These are phyloP conservation scores for Nissolia schottii DNA, from an alignment of 306 rosid genomes.

Conservation along the genomic window DNA sequence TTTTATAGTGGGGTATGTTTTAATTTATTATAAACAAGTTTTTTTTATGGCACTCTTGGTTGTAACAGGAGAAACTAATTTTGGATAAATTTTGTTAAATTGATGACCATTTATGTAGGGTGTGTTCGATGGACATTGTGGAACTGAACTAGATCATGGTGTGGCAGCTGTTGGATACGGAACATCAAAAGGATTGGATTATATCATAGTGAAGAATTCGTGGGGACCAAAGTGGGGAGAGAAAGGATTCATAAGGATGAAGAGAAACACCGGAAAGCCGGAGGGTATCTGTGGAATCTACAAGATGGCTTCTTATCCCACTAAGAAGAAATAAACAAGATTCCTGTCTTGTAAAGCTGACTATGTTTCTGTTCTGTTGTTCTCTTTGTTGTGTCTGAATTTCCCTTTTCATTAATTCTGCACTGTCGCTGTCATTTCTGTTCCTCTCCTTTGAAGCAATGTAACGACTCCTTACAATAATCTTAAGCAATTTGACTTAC, in stretches of 20 bases:
- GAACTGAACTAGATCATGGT: conserved; percentile 82
- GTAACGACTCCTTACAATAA: conserved; percentile 22
- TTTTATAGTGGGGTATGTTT: conserved; percentile 76
- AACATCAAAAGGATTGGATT: conserved; percentile 63
- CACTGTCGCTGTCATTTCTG: background rate
- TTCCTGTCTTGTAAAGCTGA: background rate
- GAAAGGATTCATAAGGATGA: conserved; percentile 79
- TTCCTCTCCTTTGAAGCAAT: conserved; percentile 16
- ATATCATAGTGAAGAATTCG: conserved; percentile 78
- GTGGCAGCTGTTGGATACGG: conserved; percentile 93
- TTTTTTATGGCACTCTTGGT: background rate
- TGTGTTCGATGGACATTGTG: conserved; percentile 74
- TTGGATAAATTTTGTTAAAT: background rate
- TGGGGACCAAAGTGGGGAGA: conserved; percentile 98
- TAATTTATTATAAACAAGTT: background rate
- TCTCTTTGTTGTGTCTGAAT: background rate
- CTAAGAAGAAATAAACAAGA: conserved; percentile 50
- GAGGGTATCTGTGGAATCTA: conserved; percentile 83
- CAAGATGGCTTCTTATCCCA: conserved; percentile 90
- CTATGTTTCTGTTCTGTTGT: background rate
- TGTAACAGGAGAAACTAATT: background rate
- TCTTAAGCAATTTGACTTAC: background rate
- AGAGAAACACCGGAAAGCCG: conserved; percentile 62
- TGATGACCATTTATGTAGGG: conserved; percentile 42
- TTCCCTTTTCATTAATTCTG: background rate